Evolutionary conservation across 495 filamentous ascomycete genomes (phyloP).

Genomic region (Filosporella fistucella): DNA sequence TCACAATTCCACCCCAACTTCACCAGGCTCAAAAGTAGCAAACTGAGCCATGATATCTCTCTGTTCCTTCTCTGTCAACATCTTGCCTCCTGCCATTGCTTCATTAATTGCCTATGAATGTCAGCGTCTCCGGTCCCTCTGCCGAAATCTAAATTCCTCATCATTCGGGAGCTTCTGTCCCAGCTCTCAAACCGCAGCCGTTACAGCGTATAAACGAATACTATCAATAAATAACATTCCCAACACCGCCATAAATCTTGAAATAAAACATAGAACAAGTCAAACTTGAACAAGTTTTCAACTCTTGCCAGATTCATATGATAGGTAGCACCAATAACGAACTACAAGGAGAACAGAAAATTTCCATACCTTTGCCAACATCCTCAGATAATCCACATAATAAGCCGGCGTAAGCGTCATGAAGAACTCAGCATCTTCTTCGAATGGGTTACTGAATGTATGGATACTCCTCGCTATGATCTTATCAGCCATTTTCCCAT

Average conservation of each 20-base stretch:
- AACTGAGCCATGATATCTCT: conserved; percentile 36
- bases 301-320: too few relatives aligned
- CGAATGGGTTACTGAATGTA: conserved; percentile 49
- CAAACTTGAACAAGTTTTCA: too few relatives aligned
- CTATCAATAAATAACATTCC: too few relatives aligned
- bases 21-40: conserved; percentile 32
- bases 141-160: too few relatives aligned
- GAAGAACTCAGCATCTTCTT: conserved; percentile 49
- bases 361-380: conserved; percentile 28
- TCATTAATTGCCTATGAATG: conserved; percentile 26
- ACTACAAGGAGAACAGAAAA: not conserved
- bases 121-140: too few relatives aligned
- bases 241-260: too few relatives aligned
- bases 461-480: too few relatives aligned
- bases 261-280: too few relatives aligned
- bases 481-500: not conserved
- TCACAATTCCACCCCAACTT: not conserved
- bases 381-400: conserved; percentile 48
- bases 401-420: conserved; percentile 51
- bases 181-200: too few relatives aligned
- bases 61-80: conserved; percentile 33
- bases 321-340: not conserved
- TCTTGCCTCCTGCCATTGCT: conserved; percentile 19
- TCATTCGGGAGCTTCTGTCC: too few relatives aligned
- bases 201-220: too few relatives aligned